Percentiles rank a stretch among this genome's conserved stretches.
These are phyloP conservation scores for Arthonia radiata DNA, from an alignment of 495 filamentous ascomycete species.

Conservation along the genomic window DNA sequence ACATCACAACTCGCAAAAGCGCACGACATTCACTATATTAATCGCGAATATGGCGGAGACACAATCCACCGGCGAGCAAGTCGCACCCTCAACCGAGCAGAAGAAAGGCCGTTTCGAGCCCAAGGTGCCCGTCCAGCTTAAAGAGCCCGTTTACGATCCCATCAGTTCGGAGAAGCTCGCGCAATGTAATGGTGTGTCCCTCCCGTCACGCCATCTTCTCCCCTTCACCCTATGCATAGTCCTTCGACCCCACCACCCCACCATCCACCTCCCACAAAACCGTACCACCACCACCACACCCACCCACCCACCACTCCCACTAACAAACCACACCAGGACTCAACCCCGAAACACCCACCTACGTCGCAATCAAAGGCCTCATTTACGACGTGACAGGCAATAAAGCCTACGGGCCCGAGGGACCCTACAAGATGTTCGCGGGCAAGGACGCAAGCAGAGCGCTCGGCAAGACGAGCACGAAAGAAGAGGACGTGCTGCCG, in stretches of 20 bases:
- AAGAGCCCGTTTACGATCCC: conserved; percentile 68
- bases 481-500: conserved; percentile 55
- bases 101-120: too few species aligned
- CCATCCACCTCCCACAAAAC: neutral
- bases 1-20: too few species aligned
- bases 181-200: conserved; percentile 49
- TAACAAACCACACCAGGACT: neutral
- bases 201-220: neutral
- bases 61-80: too few species aligned
- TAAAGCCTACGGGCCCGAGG: conserved; percentile 55
- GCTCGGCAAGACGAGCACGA: conserved; percentile 63
- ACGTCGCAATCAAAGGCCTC: conserved; percentile 87
- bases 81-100: too few species aligned
- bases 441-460: conserved; percentile 87
- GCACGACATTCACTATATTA: too few species aligned
- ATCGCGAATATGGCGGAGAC: too few species aligned
- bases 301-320: neutral
- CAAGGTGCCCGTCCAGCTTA: conserved; percentile 55
- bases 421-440: conserved; percentile 75
- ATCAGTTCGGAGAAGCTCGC: conserved; percentile 52
- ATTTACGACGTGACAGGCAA: conserved; percentile 89
- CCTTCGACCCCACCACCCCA: neutral
- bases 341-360: conserved; percentile 26
- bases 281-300: neutral
- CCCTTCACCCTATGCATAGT: neutral